Base-by-base conservation (phyloP, 805 yeast genomes). In the Pichia occidentalis region DNA sequence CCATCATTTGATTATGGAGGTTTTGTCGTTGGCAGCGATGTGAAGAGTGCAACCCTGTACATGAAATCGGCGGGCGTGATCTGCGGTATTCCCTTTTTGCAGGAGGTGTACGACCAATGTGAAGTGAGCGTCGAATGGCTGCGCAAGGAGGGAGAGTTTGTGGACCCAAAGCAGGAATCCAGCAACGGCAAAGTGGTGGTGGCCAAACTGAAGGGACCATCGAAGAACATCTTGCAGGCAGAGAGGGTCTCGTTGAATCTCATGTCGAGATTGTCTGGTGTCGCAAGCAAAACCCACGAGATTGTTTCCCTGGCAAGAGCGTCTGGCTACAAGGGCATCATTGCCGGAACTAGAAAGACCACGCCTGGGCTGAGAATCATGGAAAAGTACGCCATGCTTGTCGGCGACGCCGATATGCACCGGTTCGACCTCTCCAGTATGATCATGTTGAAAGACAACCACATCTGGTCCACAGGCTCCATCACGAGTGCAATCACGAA, bases 401-500 rank as follows among this genome's bases (percentile, higher is more conserved):
- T 88, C 8, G 97, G 97, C 23, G 97, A 97, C 3, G 83, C 85
- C 39, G 97, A 88, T 56, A 73, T 92, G 39, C 97, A 88, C 59
- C 70, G 97, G 46, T 85, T 85, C 55, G 97, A 90, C 56, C 72
- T 88, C 40, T 80, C 92, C 31, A 75, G 92, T 2, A 88, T 88
- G 97, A 88, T 90, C 2, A 88, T 90, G 97, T 71, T 88, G 50
- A 88, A 88, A 59, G 97, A 88, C 55, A 88, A 88, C 59, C 97
- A 90, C 56, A 72, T 88, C 28, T 84, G 92, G 77, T 79, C 95
- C 4, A 84, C 94, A 2, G 97, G 97, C 0, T 85, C 95, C 21
- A 90, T 88, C 45, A 83, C 95, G 4, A 65, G 71, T 32, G 97
- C 97, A 1, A 90, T 90, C 7, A 50, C 62, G 24, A 70, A 71